These are phyloP conservation scores for Helotiales sp. DNA, from an alignment of 2,329 filamentous ascomycete species.

Conservation along the genomic window DNA sequence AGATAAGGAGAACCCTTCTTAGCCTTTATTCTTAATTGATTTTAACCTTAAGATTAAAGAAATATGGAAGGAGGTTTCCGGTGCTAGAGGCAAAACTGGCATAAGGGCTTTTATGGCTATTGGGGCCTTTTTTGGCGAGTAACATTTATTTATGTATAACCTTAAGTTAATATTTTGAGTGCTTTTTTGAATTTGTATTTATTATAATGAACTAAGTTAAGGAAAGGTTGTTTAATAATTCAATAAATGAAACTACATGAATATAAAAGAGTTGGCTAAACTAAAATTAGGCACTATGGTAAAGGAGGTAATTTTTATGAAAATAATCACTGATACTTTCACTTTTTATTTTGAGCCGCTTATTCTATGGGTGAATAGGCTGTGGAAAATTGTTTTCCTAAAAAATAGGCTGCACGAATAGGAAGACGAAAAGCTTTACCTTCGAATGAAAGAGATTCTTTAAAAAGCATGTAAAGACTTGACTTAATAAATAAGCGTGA, in stretches of 20 bases:
- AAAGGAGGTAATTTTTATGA: constrained; percentile 26
- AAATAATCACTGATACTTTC: too few relatives aligned
- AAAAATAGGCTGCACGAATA: too few relatives aligned
- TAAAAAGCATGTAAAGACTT: too few relatives aligned
- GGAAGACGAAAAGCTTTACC: too few relatives aligned
- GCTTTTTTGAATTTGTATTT: constrained; percentile 48
- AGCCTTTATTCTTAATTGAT: constrained; percentile 45
- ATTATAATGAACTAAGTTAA: constrained; percentile 41
- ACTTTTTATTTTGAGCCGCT: too few relatives aligned
- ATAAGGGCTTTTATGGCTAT: constrained; percentile 50
- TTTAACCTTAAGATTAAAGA: constrained; percentile 46
- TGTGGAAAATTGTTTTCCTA: too few relatives aligned
- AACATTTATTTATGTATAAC: constrained; percentile 49
- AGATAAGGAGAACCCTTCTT: constrained; percentile 47
- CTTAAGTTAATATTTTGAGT: constrained; percentile 52
- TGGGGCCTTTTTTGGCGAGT: constrained; percentile 45
- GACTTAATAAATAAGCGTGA: too few relatives aligned
- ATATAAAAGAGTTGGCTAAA: constrained; percentile 34
- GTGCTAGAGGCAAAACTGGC: too few relatives aligned
- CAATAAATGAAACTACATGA: too few relatives aligned
- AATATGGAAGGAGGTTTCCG: constrained; percentile 42
- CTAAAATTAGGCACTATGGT: constrained; percentile 24
- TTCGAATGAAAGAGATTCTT: too few relatives aligned
- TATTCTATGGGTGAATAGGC: too few relatives aligned
- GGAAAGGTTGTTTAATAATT: constrained; percentile 35